Percentiles rank a stretch among this genome's conserved stretches.
phyloP scores from a whole-genome alignment of 345 rosid genomes.

The Psidium friedrichsthalianum region DNA sequence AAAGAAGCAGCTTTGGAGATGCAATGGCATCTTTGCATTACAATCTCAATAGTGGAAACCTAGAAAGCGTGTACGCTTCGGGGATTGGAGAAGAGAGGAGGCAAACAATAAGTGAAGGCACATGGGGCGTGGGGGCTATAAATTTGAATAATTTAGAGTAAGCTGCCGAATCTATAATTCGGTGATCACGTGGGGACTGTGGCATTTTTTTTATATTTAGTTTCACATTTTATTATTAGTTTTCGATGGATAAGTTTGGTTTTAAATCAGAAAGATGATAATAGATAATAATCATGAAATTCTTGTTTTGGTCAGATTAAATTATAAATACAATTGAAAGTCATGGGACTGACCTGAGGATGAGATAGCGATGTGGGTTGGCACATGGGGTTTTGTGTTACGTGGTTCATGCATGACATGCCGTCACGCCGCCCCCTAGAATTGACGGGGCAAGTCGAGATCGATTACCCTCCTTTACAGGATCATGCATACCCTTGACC shows the following conservation, averaged over 20 bases:
- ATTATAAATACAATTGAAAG: background rate
- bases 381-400: background rate
- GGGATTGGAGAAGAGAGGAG: background rate
- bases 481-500: too few relatives aligned
- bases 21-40: background rate
- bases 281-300: background rate
- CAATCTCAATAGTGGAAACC: background rate
- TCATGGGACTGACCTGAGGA: background rate
- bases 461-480: background rate
- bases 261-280: background rate
- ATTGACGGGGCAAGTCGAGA: background rate
- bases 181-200: background rate
- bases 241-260: background rate
- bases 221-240: background rate
- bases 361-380: background rate
- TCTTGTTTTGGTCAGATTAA: too few relatives aligned
- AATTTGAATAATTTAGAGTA: background rate
- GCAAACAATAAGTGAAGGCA: constrained; percentile 31
- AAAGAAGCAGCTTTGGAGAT: background rate
- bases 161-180: background rate
- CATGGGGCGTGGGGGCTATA: constrained; percentile 16
- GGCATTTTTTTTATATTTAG: background rate
- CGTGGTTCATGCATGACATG: background rate
- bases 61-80: background rate
- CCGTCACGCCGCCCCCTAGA: background rate